These are phyloP conservation scores for Geotrichum macrosporum DNA, from an alignment of 1,139 yeast species.

Conservation along the genomic window DNA sequence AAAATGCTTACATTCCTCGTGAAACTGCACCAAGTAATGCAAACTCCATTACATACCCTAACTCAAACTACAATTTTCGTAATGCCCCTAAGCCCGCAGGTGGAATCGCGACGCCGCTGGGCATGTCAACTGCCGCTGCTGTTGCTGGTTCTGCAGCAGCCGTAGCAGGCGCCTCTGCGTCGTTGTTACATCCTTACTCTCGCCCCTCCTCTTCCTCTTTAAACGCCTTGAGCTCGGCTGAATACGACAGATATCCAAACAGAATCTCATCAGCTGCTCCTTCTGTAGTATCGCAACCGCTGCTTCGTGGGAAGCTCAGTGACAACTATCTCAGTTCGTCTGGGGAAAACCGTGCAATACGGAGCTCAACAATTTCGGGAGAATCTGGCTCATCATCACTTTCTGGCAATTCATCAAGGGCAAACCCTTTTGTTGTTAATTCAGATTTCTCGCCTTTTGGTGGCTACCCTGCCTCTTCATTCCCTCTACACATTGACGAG, in stretches of 20 bases:
- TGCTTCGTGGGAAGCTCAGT: slow-evolving; percentile 19
- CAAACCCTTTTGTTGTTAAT: slow-evolving; percentile 36
- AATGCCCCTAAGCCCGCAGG: not conserved
- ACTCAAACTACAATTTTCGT: slow-evolving; percentile 8
- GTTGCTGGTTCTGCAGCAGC: slow-evolving; percentile 21
- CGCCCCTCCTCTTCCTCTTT: slow-evolving; percentile 21
- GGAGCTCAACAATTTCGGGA: slow-evolving; percentile 31
- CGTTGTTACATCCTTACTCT: slow-evolving; percentile 12
- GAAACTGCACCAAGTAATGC: slow-evolving; percentile 7
- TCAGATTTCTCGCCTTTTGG: slow-evolving; percentile 74
- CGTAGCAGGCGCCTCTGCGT: slow-evolving; percentile 17
- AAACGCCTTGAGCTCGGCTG: slow-evolving; percentile 31
- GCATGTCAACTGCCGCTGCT: slow-evolving; percentile 20
- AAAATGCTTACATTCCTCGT: slow-evolving; percentile 16
- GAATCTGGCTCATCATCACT: slow-evolving; percentile 30
- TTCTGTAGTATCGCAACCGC: slow-evolving; percentile 29
- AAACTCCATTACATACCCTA: slow-evolving; percentile 10
- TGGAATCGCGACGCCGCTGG: slow-evolving; percentile 14
- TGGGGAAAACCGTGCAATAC: slow-evolving; percentile 18
- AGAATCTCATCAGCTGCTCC: slow-evolving; percentile 36
- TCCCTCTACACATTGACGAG: slow-evolving; percentile 81
- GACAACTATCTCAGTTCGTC: slow-evolving; percentile 13
- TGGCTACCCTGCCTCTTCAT: slow-evolving; percentile 85
- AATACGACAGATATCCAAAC: slow-evolving; percentile 41
- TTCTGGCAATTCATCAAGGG: slow-evolving; percentile 21